Conservation (phyloP, 1,284 basidiomycete genomes). For the Cryptococcus jaspeensis region DNA sequence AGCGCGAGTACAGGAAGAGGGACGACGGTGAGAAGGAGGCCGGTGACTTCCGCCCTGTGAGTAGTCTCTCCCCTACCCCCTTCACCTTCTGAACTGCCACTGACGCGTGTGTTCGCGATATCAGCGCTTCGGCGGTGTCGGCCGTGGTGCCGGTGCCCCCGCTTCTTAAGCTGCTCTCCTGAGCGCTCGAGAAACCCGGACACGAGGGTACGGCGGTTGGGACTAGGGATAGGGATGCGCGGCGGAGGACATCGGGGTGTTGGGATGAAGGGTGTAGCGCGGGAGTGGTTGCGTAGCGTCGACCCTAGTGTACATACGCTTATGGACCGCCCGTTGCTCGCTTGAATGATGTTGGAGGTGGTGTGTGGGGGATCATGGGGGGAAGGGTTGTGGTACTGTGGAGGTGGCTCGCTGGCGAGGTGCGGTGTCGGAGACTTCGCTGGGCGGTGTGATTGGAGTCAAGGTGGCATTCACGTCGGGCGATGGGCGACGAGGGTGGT, state of each 20-base stretch:
- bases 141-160: slow-evolving; percentile 80
- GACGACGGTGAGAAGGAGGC: slow-evolving; percentile 61
- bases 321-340: slow-evolving; percentile 1
- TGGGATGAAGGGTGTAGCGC: slow-evolving; percentile 33
- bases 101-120: not conserved
- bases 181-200: not conserved
- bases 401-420: too few relatives aligned
- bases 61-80: too few relatives aligned
- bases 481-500: too few relatives aligned
- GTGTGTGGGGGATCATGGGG: not conserved
- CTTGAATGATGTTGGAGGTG: not conserved
- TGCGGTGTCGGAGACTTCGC: too few relatives aligned
- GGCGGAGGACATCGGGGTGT: not conserved
- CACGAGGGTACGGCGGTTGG: not conserved
- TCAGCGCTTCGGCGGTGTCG: slow-evolving; percentile 74
- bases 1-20: slow-evolving; percentile 82
- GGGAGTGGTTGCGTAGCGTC: not conserved
- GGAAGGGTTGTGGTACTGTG: too few relatives aligned
- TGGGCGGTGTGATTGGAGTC: too few relatives aligned
- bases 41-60: slow-evolving; percentile 71
- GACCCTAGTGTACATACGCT: not conserved
- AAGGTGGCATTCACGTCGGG: too few relatives aligned
- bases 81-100: not conserved
- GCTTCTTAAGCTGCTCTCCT: slow-evolving; percentile 54
- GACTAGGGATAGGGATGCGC: not conserved